These are phyloP conservation scores for Pyrus hybrid DNA, from an alignment of 331 rosid genomes.

Conservation along the genomic window DNA sequence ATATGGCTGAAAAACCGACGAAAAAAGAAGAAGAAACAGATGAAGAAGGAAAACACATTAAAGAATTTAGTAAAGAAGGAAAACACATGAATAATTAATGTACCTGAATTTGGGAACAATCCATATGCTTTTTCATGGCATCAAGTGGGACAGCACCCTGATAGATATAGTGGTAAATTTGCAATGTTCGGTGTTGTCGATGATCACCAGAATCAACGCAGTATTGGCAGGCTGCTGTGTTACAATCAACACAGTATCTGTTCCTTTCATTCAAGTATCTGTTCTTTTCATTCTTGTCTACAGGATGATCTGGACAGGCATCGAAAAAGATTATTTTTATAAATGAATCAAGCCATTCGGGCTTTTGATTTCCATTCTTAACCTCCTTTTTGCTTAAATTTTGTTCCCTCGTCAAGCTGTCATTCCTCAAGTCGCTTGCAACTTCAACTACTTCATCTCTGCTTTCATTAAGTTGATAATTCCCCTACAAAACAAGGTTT, in stretches of 20 bases:
- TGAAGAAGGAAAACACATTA: not conserved
- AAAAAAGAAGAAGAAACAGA: not conserved
- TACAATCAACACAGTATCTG: constrained; percentile 36
- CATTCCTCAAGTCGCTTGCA: too few species aligned
- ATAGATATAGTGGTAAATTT: constrained; percentile 31
- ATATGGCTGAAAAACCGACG: not conserved
- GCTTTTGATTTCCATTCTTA: not conserved
- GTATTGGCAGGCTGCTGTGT: constrained; percentile 27
- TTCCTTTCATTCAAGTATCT: constrained; percentile 27
- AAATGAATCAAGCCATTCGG: constrained; percentile 36
- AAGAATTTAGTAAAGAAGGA: not conserved
- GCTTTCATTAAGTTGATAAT: too few species aligned
- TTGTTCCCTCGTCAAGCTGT: too few species aligned
- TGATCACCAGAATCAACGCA: constrained; percentile 31
- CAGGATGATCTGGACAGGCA: constrained; percentile 19
- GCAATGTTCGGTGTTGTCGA: constrained; percentile 27
- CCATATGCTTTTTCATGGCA: constrained; percentile 29
- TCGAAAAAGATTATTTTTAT: constrained; percentile 23
- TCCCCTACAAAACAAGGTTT: too few species aligned
- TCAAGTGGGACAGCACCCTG: constrained; percentile 34
- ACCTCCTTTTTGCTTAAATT: not conserved
- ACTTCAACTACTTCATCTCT: too few species aligned
- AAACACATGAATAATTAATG: not conserved
- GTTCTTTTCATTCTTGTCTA: constrained; percentile 15
- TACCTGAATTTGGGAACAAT: constrained; percentile 47